These are phyloP conservation scores for Fusarium sublunatum DNA, from an alignment of 2,329 filamentous ascomycete species.

Conservation along the genomic window DNA sequence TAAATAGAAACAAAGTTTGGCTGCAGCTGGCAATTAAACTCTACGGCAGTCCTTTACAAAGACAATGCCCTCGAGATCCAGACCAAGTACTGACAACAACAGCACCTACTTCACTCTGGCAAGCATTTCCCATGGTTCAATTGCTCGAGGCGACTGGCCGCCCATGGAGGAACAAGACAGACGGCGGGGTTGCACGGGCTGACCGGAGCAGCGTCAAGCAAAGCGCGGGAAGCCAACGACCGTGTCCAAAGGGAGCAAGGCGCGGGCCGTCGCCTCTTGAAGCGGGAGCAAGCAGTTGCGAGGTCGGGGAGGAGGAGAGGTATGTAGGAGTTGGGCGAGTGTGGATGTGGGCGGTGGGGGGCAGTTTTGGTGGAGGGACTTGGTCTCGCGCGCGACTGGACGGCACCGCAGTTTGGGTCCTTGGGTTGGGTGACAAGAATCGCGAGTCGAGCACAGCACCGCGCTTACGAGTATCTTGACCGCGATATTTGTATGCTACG, in stretches of 20 bases:
- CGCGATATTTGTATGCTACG: constrained; percentile 11
- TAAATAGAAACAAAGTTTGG: background rate
- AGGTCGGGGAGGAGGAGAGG: constrained; percentile 32
- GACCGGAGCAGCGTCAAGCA: constrained; percentile 37
- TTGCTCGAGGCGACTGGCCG: constrained; percentile 55
- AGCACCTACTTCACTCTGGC: constrained; percentile 57
- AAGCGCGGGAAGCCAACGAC: constrained; percentile 22
- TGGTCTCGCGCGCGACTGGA: constrained; percentile 15
- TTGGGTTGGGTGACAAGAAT: constrained; percentile 23
- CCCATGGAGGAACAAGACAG: constrained; percentile 54
- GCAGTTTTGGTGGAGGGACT: constrained; percentile 39
- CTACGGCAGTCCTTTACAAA: background rate
- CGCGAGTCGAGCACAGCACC: constrained; percentile 18
- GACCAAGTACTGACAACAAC: constrained; percentile 31
- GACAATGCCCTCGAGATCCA: constrained; percentile 15
- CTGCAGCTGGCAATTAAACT: background rate
- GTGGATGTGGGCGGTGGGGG: constrained; percentile 45
- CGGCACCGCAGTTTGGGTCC: background rate
- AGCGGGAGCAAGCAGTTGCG: constrained; percentile 28
- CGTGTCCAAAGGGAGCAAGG: constrained; percentile 27
- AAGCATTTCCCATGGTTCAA: constrained; percentile 62
- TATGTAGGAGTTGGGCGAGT: constrained; percentile 41
- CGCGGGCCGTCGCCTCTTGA: constrained; percentile 40
- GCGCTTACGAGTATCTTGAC: constrained; percentile 26
- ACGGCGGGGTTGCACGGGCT: constrained; percentile 37